Evolutionary conservation across 257 asterid species (phyloP), one percentile per base, ranked within the genome.

Genomic region (Dorcoceras hygrometricum): DNA sequence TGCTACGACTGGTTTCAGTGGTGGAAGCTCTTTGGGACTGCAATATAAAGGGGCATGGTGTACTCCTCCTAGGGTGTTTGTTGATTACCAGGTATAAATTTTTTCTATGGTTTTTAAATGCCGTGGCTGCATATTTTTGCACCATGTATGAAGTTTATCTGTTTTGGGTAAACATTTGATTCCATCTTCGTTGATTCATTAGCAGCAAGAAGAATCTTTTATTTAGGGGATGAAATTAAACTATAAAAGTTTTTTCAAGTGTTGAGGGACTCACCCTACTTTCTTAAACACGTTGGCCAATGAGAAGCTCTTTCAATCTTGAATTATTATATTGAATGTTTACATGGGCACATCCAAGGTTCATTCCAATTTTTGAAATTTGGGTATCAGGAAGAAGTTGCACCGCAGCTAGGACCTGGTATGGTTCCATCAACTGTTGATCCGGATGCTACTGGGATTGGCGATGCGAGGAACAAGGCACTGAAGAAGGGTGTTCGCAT

Each of bases 11-110:
- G 99, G 99, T 66, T 88, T 85, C 68, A 90, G 99, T 22, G 99
- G 93, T 65, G 97, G 96, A 61, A 94, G 99, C 73, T 94, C 99
- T 19, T 77, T 94, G 82, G 99, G 97, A 46, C 84, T 94, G 78
- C 99, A 94, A 69, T 94, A 90, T 70, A 94, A 94, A 79, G 99
- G 99, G 70, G 97, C 97, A 39, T 94, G 97, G 99, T 94, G 99
- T 86, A 94, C 99, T 71, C 99, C 99, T 75, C 99, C 99, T 62
- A 78, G 99, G 70, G 96, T 94, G 61, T 90, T 94, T 70, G 96
- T 94, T 23, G 99, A 90, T 75, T 94, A 94, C 73, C 97, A 94
- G 95, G 99, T 94, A 84, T 5, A 23, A 39, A 8, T 69, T 46
- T 31, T 23, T 26, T 16, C 16, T 36, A 34, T 24, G 8, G 54